Percentiles rank a stretch among this genome's conserved stretches.
phyloP scores from a whole-genome alignment of 228 moss, liverwort and hornwort genomes.

The Sphagnum magellanicum region DNA sequence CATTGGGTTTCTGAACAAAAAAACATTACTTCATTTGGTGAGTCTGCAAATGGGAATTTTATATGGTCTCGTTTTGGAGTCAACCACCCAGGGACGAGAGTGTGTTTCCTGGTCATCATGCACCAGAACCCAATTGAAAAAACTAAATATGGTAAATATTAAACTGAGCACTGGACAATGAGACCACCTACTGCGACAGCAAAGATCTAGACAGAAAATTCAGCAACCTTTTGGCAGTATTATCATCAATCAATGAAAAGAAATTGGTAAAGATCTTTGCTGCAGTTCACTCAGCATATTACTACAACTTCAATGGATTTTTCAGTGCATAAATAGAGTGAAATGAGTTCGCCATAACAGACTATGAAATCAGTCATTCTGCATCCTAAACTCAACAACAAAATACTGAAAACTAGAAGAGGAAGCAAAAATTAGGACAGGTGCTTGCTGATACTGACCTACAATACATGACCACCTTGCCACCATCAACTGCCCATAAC shows the following conservation, averaged over 20 bases:
- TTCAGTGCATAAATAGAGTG: too few relatives aligned
- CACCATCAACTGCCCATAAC: slow-evolving; percentile 25
- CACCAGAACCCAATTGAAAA: slow-evolving; percentile 1
- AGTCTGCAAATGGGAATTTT: slow-evolving; percentile 16
- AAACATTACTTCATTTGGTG: not conserved
- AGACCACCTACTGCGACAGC: not conserved
- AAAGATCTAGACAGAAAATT: not conserved
- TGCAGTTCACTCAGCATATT: not conserved
- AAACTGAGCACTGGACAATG: not conserved
- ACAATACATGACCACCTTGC: slow-evolving; percentile 43
- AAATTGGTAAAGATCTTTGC: not conserved
- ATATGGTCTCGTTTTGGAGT: slow-evolving; percentile 48
- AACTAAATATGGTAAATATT: not conserved
- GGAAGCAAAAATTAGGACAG: not conserved
- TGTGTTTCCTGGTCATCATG: slow-evolving; percentile 30
- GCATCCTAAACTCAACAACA: not conserved
- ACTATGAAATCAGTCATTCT: not conserved
- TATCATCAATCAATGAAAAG: not conserved
- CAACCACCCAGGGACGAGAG: slow-evolving; percentile 21
- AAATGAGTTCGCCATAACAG: too few relatives aligned
- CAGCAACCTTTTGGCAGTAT: not conserved
- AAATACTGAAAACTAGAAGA: not conserved
- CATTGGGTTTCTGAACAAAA: not conserved
- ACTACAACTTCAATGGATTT: not conserved
- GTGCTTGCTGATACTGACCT: slow-evolving; percentile 20